Base-by-base conservation (phyloP, 129 eudicot genomes). In the Helichrysum umbraculigerum region DNA sequence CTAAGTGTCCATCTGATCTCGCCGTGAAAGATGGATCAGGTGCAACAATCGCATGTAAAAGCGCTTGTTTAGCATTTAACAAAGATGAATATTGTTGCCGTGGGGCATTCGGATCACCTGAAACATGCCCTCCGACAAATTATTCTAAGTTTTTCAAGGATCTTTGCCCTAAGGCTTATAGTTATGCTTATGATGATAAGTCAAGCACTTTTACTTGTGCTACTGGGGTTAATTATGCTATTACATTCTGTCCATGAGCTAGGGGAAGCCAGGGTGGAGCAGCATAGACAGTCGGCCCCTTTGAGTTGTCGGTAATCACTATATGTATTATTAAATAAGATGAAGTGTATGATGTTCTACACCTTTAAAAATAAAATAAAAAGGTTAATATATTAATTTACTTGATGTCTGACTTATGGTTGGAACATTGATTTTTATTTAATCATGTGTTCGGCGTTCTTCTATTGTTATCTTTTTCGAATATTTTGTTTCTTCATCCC, bases 161-260 rank as follows among this genome's bases (percentile, higher is more conserved):
- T 5, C 62, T 54, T 14, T 89, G 96, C 57, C 92, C 90, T 0
- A 74, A 70, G 34, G 88, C 96, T 72, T 89, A 89, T 58, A 80
- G 88, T 56, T 89, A 89, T 47, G 89, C 96, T 35, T 89, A 70
- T 52, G 89, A 89, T 66, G 91, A 89, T 57, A 0, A 0, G 0
- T 4, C 86, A 5, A 87, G 91, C 64, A 76, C 83, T 17, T 85
- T 84, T 69, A 75, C 83, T 1, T 89, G 96, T 70, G 16, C 8
- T 16, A 69, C 74, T 0, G 90, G 88, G 4, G 25, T 52, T n/a
- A 61, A 84, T 57, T 89, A 84, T 76, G 47, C 56, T 19, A 78
- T 89, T 39, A 84, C 87, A 19, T 86, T 86, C 32, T 89, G 91
- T 25, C 89, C 89, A 0, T 84, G 71, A 63, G 7, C n/a, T n/a